Conservation (phyloP, 2,329 filamentous ascomycete genomes). For the Penicillium sclerotigenum region DNA sequence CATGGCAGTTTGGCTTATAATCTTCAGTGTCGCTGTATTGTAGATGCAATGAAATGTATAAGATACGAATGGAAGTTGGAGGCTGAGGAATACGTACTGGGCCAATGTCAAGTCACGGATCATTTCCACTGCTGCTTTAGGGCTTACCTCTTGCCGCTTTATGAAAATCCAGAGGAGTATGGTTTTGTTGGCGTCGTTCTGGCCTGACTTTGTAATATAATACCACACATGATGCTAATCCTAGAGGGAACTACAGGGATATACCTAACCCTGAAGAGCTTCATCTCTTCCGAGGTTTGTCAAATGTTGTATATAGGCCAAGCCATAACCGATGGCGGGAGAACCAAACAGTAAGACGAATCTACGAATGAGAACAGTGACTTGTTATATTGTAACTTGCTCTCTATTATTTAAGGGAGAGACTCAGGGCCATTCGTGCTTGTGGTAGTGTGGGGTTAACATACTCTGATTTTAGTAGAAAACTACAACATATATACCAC, state of each 20-base stretch:
- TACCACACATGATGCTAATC: neutral
- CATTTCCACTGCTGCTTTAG: neutral
- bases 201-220: too few relatives aligned
- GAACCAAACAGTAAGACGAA: neutral
- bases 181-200: too few relatives aligned
- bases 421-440: neutral
- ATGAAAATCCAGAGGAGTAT: neutral
- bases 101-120: neutral
- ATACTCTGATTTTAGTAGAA: neutral
- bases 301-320: neutral
- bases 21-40: too few relatives aligned
- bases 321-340: neutral
- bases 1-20: constrained; percentile 13
- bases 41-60: neutral
- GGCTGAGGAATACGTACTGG: neutral
- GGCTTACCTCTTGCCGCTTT: neutral
- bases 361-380: neutral
- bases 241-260: neutral
- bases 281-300: neutral
- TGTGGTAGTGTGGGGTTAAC: neutral
- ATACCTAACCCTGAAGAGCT: neutral
- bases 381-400: neutral
- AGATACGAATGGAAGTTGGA: neutral
- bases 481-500: neutral
- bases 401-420: neutral